Base-by-base conservation (phyloP, 306 rosid species). In the Parietaria judaica region DNA sequence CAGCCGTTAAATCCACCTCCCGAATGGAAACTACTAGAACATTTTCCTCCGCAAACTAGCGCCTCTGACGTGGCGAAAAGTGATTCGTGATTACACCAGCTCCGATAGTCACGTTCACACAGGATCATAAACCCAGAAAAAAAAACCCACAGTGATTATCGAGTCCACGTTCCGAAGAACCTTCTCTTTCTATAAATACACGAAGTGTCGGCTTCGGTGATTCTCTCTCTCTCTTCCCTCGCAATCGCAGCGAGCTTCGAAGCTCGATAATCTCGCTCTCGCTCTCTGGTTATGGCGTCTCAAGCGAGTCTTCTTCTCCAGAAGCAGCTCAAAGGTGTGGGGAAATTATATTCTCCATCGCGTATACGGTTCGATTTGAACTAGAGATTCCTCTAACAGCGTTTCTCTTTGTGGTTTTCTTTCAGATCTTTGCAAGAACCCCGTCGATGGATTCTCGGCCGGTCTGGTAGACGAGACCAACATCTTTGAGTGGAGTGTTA, bases 401-500 rank as follows among this genome's bases (percentile, higher is more conserved):
- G 8, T 56, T 63, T 53, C 50, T 7, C 36, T n/a, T 6, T 38
- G 14, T 67, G 34, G 2, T 43, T 38, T 51, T 48, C 34, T 61
- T 71, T 55, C 53, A 92, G 98, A 92, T 92, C 98, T 92, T 84
- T 86, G 96, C 82, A 92, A 82, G 67, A 72, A 86, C 55, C 98
- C 96, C 0, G 98, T 92, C 4, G 98, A 88, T 36, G 98, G 98
- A 0, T 92, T 92, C 76, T 92, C 98, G 8, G 98, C 98, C 4
- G 98, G 98, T 69, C 85, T 92, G 60, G 94, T 92, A 0, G 96
- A 88, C 14, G 98, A 92, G 72, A 82, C 3, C 66, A 88, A 88
- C 79, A 86, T 92, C 60, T 92, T 92, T 59, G 98, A 92, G 70
- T 92, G 98, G 98, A 92, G 98, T 76, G 98, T 92, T 51, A 92